Conservation (phyloP, 345 rosid genomes). For the Stellera chamaejasme region DNA sequence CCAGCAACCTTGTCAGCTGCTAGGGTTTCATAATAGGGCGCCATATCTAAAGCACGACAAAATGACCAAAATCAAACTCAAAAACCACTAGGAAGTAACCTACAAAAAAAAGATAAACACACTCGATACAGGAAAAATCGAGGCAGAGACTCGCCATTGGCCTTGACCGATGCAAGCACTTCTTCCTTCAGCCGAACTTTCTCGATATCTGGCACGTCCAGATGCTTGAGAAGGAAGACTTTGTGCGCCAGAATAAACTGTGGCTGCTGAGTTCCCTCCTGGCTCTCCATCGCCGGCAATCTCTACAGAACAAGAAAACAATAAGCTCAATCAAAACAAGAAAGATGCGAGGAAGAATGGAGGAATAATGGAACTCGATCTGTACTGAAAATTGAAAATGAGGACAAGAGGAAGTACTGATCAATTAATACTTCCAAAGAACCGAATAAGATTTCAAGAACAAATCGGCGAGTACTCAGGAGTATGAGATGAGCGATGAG, state of each 20-base stretch:
- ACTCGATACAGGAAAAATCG: background rate
- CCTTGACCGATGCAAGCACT: conserved; percentile 57
- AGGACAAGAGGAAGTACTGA: no score
- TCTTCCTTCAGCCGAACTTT: conserved; percentile 87
- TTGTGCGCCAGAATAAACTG: conserved; percentile 80
- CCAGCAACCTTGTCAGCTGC: conserved; percentile 55
- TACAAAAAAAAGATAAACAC: background rate
- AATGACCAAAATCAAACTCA: background rate
- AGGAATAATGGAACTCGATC: no score
- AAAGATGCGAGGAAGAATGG: no score
- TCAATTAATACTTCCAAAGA: no score
- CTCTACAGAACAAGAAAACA: no score
- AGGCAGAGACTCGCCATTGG: conserved; percentile 45
- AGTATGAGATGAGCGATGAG: no score
- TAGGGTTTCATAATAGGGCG: conserved; percentile 78
- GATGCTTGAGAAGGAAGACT: conserved; percentile 72
- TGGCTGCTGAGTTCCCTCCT: conserved; percentile 76
- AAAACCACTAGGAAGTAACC: conserved; percentile 3
- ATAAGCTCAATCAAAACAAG: no score
- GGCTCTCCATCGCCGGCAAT: conserved; percentile 49
- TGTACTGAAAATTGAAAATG: no score
- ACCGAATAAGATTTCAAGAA: no score
- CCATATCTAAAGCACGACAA: conserved; percentile 54
- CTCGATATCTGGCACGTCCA: conserved; percentile 81
- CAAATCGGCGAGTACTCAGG: no score